phyloP scores from a whole-genome alignment of 495 filamentous ascomycete species.

The Xylaria bambusicola region DNA sequence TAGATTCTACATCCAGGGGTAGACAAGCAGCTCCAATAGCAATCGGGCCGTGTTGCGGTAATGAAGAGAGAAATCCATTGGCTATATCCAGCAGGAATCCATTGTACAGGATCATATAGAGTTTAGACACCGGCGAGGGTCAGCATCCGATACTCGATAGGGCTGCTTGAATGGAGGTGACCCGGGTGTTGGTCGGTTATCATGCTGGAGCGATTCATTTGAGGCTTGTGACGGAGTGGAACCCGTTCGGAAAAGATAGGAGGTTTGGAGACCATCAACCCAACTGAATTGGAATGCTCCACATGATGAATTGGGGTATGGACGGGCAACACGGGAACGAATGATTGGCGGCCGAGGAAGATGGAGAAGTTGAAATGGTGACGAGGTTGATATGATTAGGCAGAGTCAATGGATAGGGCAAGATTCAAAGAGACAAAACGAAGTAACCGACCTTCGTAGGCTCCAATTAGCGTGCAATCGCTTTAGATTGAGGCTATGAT shows the following conservation, averaged over 20 bases:
- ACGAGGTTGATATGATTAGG: not conserved
- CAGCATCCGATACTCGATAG: not conserved
- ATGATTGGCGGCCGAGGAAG: not conserved
- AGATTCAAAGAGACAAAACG: constrained; percentile 7
- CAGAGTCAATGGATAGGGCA: not conserved
- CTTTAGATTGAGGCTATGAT: not conserved
- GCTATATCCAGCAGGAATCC: not conserved
- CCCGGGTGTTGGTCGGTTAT: constrained; percentile 12
- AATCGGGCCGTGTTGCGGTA: constrained; percentile 2
- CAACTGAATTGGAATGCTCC: not conserved
- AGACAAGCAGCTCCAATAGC: not conserved
- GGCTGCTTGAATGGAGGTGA: not conserved
- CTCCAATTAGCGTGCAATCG: not conserved
- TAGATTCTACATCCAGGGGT: not conserved
- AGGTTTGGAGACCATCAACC: not conserved
- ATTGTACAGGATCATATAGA: not conserved
- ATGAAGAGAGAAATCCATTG: not conserved
- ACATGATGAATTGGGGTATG: constrained; percentile 10
- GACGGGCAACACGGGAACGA: not conserved
- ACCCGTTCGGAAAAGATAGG: constrained; percentile 14
- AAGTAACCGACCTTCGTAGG: constrained; percentile 7
- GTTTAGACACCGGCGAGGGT: not conserved
- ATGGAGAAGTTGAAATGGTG: not conserved
- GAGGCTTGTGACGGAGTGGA: not conserved
- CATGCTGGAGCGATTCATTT: not conserved